Evolutionary conservation across 345 rosid species (phyloP).

Genomic region (Eucalyptus erythrocorys): DNA sequence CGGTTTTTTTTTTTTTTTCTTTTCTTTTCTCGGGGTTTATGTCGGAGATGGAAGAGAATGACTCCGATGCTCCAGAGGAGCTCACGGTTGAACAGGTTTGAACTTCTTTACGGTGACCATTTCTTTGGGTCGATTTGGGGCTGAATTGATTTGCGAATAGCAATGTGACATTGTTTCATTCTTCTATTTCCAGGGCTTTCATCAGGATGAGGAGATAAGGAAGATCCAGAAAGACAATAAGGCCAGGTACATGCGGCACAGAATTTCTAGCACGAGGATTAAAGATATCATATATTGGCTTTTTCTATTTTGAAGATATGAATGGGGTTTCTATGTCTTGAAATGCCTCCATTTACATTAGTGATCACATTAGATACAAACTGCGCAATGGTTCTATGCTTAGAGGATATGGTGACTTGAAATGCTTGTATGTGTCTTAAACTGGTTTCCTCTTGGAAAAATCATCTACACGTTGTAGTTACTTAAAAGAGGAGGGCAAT

Average conservation of each 20-base stretch:
- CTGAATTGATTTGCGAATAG: neutral
- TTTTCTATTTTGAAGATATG: neutral
- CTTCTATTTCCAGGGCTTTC: slow-evolving; percentile 30
- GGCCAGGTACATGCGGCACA: slow-evolving; percentile 26
- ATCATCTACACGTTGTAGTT: fast-evolving
- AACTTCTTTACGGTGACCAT: neutral
- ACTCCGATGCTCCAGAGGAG: slow-evolving; percentile 75
- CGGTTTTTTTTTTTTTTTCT: neutral
- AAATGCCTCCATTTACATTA: neutral
- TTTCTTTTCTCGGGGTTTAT: neutral
- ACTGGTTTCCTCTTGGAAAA: neutral
- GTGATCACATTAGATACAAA: neutral
- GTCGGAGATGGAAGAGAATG: slow-evolving; percentile 39
- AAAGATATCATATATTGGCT: neutral
- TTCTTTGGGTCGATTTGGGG: neutral
- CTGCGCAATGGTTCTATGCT: neutral
- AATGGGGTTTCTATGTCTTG: neutral
- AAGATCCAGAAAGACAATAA: slow-evolving; percentile 50
- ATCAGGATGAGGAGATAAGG: slow-evolving; percentile 47
- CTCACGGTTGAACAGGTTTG: slow-evolving; percentile 67
- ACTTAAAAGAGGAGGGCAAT: neutral
- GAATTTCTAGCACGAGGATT: neutral
- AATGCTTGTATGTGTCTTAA: neutral
- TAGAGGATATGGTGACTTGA: neutral
- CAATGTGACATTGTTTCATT: neutral